Conservation (phyloP, 176 grass and related monocot species). For the Ensete ventricosum region DNA sequence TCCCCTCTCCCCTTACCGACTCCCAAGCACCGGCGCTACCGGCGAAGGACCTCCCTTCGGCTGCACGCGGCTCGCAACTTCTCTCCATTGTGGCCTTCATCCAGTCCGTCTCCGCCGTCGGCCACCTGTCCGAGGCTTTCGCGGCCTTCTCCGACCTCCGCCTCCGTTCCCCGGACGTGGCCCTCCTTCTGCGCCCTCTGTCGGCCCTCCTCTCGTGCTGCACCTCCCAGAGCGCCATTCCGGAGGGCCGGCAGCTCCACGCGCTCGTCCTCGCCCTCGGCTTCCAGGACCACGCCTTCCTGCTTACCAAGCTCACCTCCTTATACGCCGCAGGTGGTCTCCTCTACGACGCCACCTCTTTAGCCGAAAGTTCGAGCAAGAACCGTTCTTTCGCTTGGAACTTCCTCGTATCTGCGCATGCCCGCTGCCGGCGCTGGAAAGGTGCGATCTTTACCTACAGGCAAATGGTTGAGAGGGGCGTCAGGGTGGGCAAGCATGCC, state of each 20-base stretch:
- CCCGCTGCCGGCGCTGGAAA: constrained; percentile 7
- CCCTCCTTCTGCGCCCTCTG: constrained; percentile 16
- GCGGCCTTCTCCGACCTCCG: constrained; percentile 36
- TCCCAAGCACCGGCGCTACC: background rate
- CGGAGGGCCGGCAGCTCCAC: constrained; percentile 37
- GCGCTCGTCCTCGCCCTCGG: constrained; percentile 31
- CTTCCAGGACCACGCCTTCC: constrained; percentile 31
- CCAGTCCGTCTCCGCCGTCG: constrained; percentile 7
- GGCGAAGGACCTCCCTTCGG: background rate
- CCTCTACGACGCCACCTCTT: constrained; percentile 21
- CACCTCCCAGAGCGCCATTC: constrained; percentile 8
- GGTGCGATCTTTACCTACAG: constrained; percentile 32
- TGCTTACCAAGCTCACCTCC: constrained; percentile 33
- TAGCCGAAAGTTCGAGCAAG: constrained; percentile 20
- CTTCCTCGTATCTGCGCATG: constrained; percentile 40
- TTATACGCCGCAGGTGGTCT: constrained; percentile 30
- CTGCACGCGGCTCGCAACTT: background rate
- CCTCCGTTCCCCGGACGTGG: constrained; percentile 1
- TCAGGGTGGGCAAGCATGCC: constrained; percentile 7
- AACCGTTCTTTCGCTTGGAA: constrained; percentile 50
- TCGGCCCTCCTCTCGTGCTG: constrained; percentile 30
- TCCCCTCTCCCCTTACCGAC: background rate
- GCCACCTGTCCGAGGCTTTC: constrained; percentile 39
- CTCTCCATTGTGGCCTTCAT: background rate
- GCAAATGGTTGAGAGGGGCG: constrained; percentile 21